Evolutionary conservation across 2,329 filamentous ascomycete genomes (phyloP), one percentile per base, ranked within the genome.

Genomic region (Cryphonectria radicalis): DNA sequence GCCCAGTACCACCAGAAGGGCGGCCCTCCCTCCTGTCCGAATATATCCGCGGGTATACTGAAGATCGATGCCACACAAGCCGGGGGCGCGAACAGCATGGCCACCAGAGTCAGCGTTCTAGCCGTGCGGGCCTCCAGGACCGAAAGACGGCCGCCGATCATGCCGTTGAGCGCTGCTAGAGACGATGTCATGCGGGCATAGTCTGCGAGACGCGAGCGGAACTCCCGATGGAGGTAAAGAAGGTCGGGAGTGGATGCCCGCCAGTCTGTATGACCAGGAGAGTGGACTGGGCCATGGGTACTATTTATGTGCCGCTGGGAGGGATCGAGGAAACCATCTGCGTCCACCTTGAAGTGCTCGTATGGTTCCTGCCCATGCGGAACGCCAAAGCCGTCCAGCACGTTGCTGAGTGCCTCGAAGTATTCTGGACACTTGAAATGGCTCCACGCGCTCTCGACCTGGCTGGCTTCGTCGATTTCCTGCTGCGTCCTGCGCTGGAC

Each of bases 121-220:
- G 67, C 70, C 4, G 67, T 71, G 14, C 63, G 70, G 25, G 67
- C 70, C 42, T 72, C 70, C 7, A 69, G 70, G 10, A 72, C 66
- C 17, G 70, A 68, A n/a, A 69, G 66, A 25, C 67, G 70, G 10
- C 70, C 70, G 17, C 70, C 67, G 22, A 69, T 63, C 67, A 72
- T 72, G 13, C 67, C 70, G 28, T 69, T 66, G 5, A 72, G 63
- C 42, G 82, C 74, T 14, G 80, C 75, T 25, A 75, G 63, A 10
- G 73, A 73, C 3, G 74, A 72, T 28, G 63, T 69, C 67, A 72
- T 69, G 25, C 70, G 67, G 8, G 67, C 70, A 19, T 69, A 72
- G 35, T 72, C 70, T 11, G 67, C 67, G 5, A 72, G 70, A 42
- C 60, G 67, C 14, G 43, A 64, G 13, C 70, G 63, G 25, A 69